phyloP scores from a whole-genome alignment of 352 stramenopile genomes.

The Thraustochytrium sp. region DNA sequence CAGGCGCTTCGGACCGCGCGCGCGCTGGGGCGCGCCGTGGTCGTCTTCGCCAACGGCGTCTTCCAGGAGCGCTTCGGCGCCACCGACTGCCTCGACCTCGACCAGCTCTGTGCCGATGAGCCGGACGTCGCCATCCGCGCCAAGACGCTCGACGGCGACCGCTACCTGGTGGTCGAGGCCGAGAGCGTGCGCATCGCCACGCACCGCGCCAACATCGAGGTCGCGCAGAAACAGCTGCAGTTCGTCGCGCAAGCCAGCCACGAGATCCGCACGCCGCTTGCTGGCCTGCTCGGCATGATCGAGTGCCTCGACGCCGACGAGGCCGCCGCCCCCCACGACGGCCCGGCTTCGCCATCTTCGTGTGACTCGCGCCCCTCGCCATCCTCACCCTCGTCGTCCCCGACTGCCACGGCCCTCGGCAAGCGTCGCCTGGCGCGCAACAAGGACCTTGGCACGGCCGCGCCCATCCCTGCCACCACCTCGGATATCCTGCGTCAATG shows the following conservation, averaged over 20 bases:
- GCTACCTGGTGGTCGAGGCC: not conserved
- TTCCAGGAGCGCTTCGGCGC: not conserved
- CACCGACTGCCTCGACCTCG: not conserved
- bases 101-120: not conserved
- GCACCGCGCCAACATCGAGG: not conserved
- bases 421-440: too few species aligned
- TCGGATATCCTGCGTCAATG: slow-evolving; percentile 1
- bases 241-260: slow-evolving; percentile 13
- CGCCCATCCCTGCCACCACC: not conserved
- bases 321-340: not conserved
- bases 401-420: too few species aligned
- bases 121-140: not conserved
- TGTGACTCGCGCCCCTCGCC: too few species aligned
- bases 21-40: not conserved
- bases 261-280: slow-evolving; percentile 8
- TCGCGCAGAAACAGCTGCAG: not conserved
- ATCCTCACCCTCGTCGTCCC: too few species aligned
- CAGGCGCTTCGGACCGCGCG: too few species aligned
- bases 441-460: too few species aligned
- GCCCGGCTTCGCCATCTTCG: too few species aligned
- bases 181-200: not conserved
- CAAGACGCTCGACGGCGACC: not conserved
- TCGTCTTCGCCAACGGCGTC: not conserved
- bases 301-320: not conserved
- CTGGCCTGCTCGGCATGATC: slow-evolving; percentile 8